These are phyloP conservation scores for Botrytis hyacinthi DNA, from an alignment of 2,329 filamentous ascomycete species.

Conservation along the genomic window DNA sequence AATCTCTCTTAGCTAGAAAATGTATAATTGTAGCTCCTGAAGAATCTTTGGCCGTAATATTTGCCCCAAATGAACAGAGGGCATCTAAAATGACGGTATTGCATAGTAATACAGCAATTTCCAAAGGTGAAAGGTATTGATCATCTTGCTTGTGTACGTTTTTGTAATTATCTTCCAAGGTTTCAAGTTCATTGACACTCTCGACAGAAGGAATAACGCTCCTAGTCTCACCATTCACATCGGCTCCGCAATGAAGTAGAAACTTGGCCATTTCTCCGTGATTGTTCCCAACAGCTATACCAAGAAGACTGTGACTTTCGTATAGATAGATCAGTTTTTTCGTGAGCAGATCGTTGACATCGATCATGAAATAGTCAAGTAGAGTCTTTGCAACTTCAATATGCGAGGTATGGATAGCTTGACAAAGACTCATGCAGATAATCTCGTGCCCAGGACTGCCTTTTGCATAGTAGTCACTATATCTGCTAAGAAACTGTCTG, in stretches of 20 bases:
- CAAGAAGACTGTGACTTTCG: background rate
- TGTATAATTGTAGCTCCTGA: background rate
- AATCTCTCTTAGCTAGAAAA: background rate
- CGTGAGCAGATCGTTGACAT: background rate
- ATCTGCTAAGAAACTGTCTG: background rate
- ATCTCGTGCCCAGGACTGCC: background rate
- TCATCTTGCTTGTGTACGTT: fast-evolving
- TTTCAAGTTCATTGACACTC: fast-evolving
- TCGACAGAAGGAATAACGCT: fast-evolving
- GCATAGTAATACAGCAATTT: background rate
- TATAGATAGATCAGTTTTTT: fast-evolving
- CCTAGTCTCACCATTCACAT: fast-evolving
- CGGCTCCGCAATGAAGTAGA: background rate
- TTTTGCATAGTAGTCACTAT: background rate
- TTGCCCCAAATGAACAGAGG: background rate
- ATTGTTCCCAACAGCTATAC: fast-evolving
- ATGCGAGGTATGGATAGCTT: fast-evolving
- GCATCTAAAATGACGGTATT: background rate
- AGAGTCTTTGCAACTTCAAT: background rate
- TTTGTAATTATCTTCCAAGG: background rate
- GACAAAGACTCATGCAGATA: fast-evolving
- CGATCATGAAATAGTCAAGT: background rate
- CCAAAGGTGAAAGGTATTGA: fast-evolving
- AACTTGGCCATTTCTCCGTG: background rate
- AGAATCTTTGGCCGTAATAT: background rate